Base-by-base conservation (phyloP, 2,329 filamentous ascomycete species). In the Nigrospora sphaerica region DNA sequence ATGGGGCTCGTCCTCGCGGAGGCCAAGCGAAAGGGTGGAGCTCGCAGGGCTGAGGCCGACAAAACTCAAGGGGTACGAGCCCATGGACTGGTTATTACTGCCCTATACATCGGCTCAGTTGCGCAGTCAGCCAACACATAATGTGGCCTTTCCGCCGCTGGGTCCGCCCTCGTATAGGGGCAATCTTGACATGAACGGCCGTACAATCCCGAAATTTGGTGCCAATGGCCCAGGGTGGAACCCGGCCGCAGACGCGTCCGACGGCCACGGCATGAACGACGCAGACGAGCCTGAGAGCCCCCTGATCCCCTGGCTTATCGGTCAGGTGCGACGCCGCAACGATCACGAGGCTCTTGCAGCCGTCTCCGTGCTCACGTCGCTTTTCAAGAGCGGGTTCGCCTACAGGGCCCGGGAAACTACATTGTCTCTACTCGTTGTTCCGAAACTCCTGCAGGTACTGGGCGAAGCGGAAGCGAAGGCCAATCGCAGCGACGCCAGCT, bases 221-320 rank as follows among this genome's bases (percentile, higher is more conserved):
- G 54, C 55, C 18, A 48, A 38, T 36, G 52, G 4, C 48, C 56
- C 32, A 55, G 31, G 55, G 5, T 57, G 58, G 49, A 56, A 51
- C n/a, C 49, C 53, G 12, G 55, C 55, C 4, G 58, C 59, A 44
- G 58, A 59, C 17, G 54, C 49, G 9, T 48, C 47, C 18, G 31
- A 46, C 16, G 52, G 50, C 13, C 53, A 44, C 31, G 46, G 55
- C 12, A 67, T 72, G 5, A 56, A 62, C 4, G 64, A 71, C 6
- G 51, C 61, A 1, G 80, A 85, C 42, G 80, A 86, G 11, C 68
- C 78, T 3, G 88, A 92, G 61, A 87, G 79, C 49, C 78, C 83
- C 3, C 66, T 91, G 17, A 73, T 91, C 35, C 80, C 86, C 1
- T 91, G 86, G 82, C 74, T 93, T 16, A 76, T 92, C 39, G 72